Conservation (phyloP, 441 rosid species). For the Hura crepitans region DNA sequence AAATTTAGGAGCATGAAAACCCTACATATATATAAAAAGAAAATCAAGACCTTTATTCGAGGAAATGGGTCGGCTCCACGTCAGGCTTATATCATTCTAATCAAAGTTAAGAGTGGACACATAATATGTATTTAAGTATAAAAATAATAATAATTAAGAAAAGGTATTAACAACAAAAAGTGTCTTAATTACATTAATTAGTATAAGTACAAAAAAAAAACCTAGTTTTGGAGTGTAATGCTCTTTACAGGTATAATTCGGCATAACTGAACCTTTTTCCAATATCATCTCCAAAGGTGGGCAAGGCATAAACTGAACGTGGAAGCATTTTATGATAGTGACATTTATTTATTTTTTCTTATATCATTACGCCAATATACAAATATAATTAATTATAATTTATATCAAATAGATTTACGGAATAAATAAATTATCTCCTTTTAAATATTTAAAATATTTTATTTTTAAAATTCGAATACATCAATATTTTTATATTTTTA, state of each 20-base stretch:
- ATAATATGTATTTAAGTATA: neutral
- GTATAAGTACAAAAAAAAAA: slow-evolving; percentile 32
- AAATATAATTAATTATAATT: no score
- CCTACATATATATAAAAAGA: slow-evolving; percentile 24
- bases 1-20: slow-evolving; percentile 29
- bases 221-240: slow-evolving; percentile 31
- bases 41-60: slow-evolving; percentile 37
- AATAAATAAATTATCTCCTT: no score
- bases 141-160: neutral
- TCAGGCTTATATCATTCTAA: slow-evolving; percentile 32
- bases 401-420: neutral
- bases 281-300: slow-evolving; percentile 13
- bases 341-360: neutral
- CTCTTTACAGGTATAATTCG: slow-evolving; percentile 30
- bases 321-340: neutral
- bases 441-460: no score
- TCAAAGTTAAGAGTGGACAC: neutral
- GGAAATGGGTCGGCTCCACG: slow-evolving; percentile 39
- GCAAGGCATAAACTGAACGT: slow-evolving; percentile 23
- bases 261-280: slow-evolving; percentile 25
- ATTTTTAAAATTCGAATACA: no score
- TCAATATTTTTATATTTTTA: no score
- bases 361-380: no score
- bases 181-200: slow-evolving; percentile 1
- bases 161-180: slow-evolving; percentile 18